A percentile compares a stretch with the other conserved stretches of the same genome.
These are phyloP conservation scores for Monilinia vaccinii-corymbosi DNA, from an alignment of 2,329 filamentous ascomycete genomes.

Conservation along the genomic window DNA sequence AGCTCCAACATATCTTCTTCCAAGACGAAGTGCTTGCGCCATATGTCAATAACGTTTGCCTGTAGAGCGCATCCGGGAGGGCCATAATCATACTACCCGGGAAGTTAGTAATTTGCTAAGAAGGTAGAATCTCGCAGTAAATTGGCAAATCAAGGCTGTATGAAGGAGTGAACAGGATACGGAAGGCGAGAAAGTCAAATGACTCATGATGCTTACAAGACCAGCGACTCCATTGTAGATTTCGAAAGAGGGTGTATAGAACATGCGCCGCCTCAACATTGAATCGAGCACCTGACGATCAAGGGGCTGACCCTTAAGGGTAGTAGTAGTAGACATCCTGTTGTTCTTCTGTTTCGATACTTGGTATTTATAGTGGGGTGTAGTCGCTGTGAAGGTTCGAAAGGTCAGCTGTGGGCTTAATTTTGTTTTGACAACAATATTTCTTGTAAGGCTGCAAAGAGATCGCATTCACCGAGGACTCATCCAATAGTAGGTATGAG, in stretches of 20 bases:
- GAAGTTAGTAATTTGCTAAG: background rate
- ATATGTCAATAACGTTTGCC: constrained; percentile 61
- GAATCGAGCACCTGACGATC: constrained; percentile 75
- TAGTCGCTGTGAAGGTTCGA: constrained; percentile 34
- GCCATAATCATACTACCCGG: constrained; percentile 1
- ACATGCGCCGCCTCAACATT: constrained; percentile 78
- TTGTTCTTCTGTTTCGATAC: constrained; percentile 12
- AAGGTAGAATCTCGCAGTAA: background rate
- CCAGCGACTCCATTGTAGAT: constrained; percentile 86
- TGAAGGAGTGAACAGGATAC: too few relatives aligned
- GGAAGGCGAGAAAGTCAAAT: background rate
- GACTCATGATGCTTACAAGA: constrained; percentile 45
- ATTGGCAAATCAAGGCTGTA: background rate
- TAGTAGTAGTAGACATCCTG: constrained; percentile 57
- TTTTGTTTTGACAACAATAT: constrained; percentile 18
- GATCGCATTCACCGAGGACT: constrained; percentile 32
- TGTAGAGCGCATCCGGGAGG: constrained; percentile 58
- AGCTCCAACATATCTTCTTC: constrained; percentile 69
- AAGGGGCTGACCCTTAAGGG: constrained; percentile 81
- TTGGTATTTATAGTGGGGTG: constrained; percentile 30
- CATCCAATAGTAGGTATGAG: constrained; percentile 22
- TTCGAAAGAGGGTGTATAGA: constrained; percentile 94
- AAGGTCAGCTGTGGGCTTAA: constrained; percentile 13
- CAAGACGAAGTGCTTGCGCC: constrained; percentile 67
- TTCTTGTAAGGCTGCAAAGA: constrained; percentile 32